phyloP scores from a whole-genome alignment of 805 yeast genomes.

The Schwanniomyces sp. region DNA sequence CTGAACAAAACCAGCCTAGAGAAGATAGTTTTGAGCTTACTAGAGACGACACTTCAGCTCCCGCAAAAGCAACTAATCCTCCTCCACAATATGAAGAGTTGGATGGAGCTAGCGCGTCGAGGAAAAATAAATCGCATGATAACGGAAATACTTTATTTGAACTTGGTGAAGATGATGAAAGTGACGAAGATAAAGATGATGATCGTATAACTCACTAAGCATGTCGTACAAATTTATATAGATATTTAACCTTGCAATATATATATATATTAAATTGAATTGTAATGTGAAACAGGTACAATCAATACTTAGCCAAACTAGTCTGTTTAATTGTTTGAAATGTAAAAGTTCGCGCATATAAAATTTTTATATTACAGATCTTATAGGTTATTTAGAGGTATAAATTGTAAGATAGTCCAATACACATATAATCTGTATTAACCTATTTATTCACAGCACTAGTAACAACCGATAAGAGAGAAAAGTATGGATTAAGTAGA shows the following conservation, averaged over 20 bases:
- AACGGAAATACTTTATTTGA: conserved; percentile 39
- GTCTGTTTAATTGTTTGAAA: not conserved
- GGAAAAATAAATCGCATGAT: conserved; percentile 7
- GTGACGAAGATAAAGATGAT: conserved; percentile 26
- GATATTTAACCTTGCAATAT: not conserved
- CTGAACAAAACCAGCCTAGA: conserved; percentile 19
- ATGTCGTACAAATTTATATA: not conserved
- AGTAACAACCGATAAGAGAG: not conserved
- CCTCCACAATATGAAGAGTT: conserved; percentile 9
- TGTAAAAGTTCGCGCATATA: not conserved
- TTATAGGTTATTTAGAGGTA: not conserved
- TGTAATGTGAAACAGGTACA: no score
- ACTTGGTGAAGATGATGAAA: conserved; percentile 38
- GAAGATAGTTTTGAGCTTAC: conserved; percentile 41
- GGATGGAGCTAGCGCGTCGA: conserved; percentile 5
- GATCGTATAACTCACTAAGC: conserved; percentile 14
- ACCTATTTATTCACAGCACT: not conserved
- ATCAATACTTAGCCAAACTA: no score
- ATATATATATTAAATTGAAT: no score
- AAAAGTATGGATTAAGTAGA: not conserved
- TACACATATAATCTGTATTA: not conserved
- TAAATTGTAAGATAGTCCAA: not conserved
- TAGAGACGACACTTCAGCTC: conserved; percentile 10
- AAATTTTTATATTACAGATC: not conserved
- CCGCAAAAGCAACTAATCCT: conserved; percentile 5